Evolutionary conservation across 2,329 filamentous ascomycete genomes (phyloP).

Genomic region (Cladophialophora yegresii): DNA sequence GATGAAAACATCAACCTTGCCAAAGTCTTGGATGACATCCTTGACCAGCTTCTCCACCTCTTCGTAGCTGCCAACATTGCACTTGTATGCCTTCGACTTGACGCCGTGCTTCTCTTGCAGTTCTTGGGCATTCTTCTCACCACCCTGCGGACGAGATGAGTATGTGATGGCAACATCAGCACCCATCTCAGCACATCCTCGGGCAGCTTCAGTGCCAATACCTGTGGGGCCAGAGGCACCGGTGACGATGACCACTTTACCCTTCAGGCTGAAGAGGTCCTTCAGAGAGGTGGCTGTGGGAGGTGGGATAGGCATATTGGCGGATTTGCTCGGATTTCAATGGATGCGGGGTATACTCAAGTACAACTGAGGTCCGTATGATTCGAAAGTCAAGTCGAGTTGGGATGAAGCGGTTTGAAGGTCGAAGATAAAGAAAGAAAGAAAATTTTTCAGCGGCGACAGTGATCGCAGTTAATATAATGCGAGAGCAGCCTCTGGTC

Average conservation of each 20-base stretch:
- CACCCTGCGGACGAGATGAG: slow-evolving; percentile 61
- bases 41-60: slow-evolving; percentile 60
- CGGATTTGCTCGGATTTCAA: slow-evolving; percentile 8
- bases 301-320: slow-evolving; percentile 36
- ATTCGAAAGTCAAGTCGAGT: neutral
- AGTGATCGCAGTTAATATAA: slow-evolving; percentile 7
- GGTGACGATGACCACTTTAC: slow-evolving; percentile 52
- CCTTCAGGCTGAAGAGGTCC: slow-evolving; percentile 52
- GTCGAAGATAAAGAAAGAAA: neutral
- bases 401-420: neutral
- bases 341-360: slow-evolving; percentile 10
- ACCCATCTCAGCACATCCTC: slow-evolving; percentile 65
- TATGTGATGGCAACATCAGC: slow-evolving; percentile 69
- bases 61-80: slow-evolving; percentile 60
- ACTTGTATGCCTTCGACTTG: slow-evolving; percentile 69
- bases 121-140: slow-evolving; percentile 67
- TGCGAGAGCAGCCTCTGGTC: slow-evolving; percentile 3
- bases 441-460: slow-evolving; percentile 1
- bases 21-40: slow-evolving; percentile 68
- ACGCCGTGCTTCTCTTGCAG: slow-evolving; percentile 61
- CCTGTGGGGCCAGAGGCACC: slow-evolving; percentile 55
- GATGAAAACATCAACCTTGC: slow-evolving; percentile 67
- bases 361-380: neutral
- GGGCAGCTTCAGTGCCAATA: slow-evolving; percentile 68
- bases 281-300: slow-evolving; percentile 38